Base-by-base conservation (phyloP, 2,329 filamentous ascomycete genomes). In the Geoglossum cookeanum region DNA sequence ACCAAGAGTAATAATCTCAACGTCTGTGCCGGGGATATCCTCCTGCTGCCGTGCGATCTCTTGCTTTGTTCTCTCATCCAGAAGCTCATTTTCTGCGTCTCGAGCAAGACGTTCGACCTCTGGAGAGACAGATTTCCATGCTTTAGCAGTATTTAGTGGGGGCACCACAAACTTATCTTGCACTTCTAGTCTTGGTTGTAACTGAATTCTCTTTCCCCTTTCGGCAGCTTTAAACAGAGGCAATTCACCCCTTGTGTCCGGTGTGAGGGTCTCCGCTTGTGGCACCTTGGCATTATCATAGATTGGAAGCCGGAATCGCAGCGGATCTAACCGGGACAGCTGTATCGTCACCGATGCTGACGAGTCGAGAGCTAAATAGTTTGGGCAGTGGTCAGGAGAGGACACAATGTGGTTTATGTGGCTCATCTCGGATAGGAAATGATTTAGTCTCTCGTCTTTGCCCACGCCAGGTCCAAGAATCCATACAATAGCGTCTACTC, bases 1-100 rank as follows among this genome's bases (percentile, higher is more conserved):
- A 4, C 92, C 92, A 0, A 98, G 78, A 1, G 89, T 81, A 44
- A 90, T 84, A 54, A 98, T 80, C 68, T 96, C 89, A 0, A 84
- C 80, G 63, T 96, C 83, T 37, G 79, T 76, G 61, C 80, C 79
- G 1, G 85, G 85, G 1, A 94, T 78, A 60, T 82, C 78, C n/a
- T 76, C 70, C 61, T 83, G 79, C 81, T 64, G 71, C 56, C 66
- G 68, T 17, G 75, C 66, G 59, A 84, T 78, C 2, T 69, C 69
- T 0, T 71, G 66, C 11, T 72, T 68, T 0, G 33, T 33, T n/a
- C 29, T 45, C n/a, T n/a, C 33, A 17, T 27, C 62, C 61, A 62
- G 66, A 17, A 70, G 67, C 44, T 66, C 65, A 44, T 69, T 58
- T 51, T 65, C 68, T 13, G 72, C 71, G 13, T 67, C 64, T 5